These are phyloP conservation scores for Penicillium sp. DNA, from an alignment of 2,329 filamentous ascomycete genomes.

Conservation along the genomic window DNA sequence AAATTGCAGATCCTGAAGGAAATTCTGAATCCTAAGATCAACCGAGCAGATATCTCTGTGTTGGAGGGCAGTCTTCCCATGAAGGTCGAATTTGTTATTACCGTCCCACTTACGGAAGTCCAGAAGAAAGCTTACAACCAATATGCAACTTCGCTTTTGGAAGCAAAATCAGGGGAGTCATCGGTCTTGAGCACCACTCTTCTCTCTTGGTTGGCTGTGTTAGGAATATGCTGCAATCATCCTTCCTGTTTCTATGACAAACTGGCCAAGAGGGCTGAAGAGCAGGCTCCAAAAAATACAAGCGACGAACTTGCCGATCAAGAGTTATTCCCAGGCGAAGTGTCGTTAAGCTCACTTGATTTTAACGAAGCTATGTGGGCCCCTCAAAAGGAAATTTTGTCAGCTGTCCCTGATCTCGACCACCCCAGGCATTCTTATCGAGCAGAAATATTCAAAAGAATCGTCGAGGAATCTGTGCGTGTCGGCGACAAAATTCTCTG, in stretches of 20 bases:
- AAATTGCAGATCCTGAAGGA: conserved; percentile 67
- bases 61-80: conserved; percentile 64
- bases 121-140: conserved; percentile 62
- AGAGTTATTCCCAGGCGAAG: conserved; percentile 10
- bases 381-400: conserved; percentile 27
- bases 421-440: conserved; percentile 62
- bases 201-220: conserved; percentile 53
- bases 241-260: conserved; percentile 52
- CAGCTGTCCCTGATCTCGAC: conserved; percentile 30
- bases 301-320: conserved; percentile 18
- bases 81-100: conserved; percentile 80
- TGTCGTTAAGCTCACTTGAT: conserved; percentile 34
- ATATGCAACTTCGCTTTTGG: conserved; percentile 44
- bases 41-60: conserved; percentile 67
- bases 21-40: conserved; percentile 72
- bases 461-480: conserved; percentile 61
- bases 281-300: conserved; percentile 16
- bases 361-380: conserved; percentile 35
- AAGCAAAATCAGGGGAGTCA: conserved; percentile 22
- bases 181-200: conserved; percentile 40
- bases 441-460: conserved; percentile 61
- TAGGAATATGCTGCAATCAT: conserved; percentile 57
- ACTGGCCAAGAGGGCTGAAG: conserved; percentile 38
- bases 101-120: conserved; percentile 62
- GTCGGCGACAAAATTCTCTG: conserved; percentile 71